phyloP scores from a whole-genome alignment of 495 filamentous ascomycete genomes.

The Talaromyces proteolyticus region DNA sequence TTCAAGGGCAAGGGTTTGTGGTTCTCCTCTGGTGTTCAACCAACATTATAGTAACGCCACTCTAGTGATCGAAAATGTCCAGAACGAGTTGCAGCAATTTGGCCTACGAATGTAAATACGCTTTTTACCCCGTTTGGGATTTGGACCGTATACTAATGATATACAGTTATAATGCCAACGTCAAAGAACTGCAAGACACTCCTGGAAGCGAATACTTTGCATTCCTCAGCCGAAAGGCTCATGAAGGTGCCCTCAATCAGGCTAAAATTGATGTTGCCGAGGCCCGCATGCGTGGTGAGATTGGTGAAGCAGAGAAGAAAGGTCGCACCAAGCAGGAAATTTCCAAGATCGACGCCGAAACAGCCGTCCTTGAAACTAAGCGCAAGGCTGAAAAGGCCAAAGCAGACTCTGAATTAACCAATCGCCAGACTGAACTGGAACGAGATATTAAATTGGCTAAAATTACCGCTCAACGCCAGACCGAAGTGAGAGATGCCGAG shows the following conservation, averaged over 20 bases:
- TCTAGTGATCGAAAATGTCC: conserved; percentile 67
- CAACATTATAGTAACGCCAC: conserved; percentile 1
- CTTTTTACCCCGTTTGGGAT: not conserved
- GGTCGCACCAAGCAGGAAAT: conserved; percentile 75
- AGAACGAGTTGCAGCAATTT: conserved; percentile 68
- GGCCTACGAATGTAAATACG: conserved; percentile 52
- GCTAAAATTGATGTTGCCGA: conserved; percentile 74
- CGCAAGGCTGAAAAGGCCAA: conserved; percentile 72
- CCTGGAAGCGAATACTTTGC: conserved; percentile 73
- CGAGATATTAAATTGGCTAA: conserved; percentile 65
- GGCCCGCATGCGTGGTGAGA: conserved; percentile 69
- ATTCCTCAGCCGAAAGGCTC: conserved; percentile 71
- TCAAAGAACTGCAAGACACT: conserved; percentile 78
- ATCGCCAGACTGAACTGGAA: conserved; percentile 62
- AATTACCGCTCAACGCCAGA: conserved; percentile 62
- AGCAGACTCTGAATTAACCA: conserved; percentile 67
- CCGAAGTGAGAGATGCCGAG: conserved; percentile 69
- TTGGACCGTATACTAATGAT: conserved; percentile 7
- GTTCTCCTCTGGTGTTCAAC: not conserved
- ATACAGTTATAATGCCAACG: conserved; percentile 66
- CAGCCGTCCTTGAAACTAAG: conserved; percentile 75
- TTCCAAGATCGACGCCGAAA: conserved; percentile 75
- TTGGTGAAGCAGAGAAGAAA: conserved; percentile 72
- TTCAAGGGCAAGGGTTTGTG: conserved; percentile 57
- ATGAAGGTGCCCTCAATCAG: conserved; percentile 78